Conservation (phyloP, 179 eudicot genomes). For the Silene coronaria region DNA sequence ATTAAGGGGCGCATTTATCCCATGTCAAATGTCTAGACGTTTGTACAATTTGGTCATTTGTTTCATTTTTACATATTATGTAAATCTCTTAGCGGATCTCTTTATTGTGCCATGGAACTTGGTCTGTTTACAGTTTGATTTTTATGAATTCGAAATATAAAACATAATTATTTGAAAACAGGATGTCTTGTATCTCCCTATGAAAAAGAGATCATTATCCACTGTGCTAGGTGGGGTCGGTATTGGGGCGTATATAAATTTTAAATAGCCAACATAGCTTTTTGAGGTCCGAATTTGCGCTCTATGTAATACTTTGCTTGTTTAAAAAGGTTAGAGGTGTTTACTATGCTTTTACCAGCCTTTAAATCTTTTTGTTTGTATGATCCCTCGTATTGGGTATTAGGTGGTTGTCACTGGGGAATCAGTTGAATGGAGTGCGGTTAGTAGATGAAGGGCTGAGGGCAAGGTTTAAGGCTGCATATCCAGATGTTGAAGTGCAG, state of each 20-base stretch:
- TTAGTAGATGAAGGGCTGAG: conserved; percentile 85
- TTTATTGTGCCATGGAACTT: background rate
- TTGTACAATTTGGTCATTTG: background rate
- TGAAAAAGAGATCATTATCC: no score
- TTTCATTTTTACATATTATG: background rate
- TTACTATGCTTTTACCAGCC: background rate
- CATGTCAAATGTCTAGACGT: no score
- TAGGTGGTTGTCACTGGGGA: conserved; percentile 97
- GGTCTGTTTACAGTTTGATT: background rate
- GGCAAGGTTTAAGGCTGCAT: conserved; percentile 94
- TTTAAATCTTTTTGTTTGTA: background rate
- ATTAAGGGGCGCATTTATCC: background rate
- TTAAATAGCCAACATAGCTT: background rate
- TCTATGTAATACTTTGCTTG: background rate
- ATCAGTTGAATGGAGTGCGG: conserved; percentile 73
- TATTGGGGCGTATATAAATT: background rate
- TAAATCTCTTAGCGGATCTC: background rate
- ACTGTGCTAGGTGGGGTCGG: no score
- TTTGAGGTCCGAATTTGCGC: background rate
- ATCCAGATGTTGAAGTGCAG: conserved; percentile 86
- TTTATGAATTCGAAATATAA: background rate
- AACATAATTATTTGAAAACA: background rate
- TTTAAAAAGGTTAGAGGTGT: background rate
- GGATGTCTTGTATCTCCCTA: no score
- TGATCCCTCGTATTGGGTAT: background rate